Evolutionary conservation across 257 asterid species (phyloP), one percentile per base, ranked within the genome.

Genomic region (Asclepias syriaca): DNA sequence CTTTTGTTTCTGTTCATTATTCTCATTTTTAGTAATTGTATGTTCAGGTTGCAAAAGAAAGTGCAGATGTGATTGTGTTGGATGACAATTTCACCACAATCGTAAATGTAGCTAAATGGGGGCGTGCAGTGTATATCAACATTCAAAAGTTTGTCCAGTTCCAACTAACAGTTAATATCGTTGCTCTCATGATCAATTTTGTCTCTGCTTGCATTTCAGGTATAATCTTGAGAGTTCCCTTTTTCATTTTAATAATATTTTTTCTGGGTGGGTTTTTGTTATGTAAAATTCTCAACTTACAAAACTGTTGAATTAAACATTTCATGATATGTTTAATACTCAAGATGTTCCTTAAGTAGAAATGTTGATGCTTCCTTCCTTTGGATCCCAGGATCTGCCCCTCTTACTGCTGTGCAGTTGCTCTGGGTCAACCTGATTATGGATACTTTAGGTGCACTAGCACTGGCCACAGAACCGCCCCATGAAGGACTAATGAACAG

Each of bases 381-480:
- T 34, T 77, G 46, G 61, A 24, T 74, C 74, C 65, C 91, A 95
- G 98, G 99, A 67, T 86, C 98, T 19, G 99, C 98, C 70, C 99
- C 99, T 65, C 97, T 95, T 70, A 95, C 99, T 8, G 97, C 97
- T 9, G 98, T 95, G 51, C 99, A 95, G 80, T 80, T 95, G 89
- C 96, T 95, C 2, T 95, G 99, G 98, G 98, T 95, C 77, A 95
- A 95, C 91, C 85, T 95, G 74, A 95, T 95, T 51, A 95, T 95
- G 99, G 99, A 95, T 83, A 95, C 99, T 57, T 80, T 95, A 74
- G 99, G 99, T 63, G 99, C 99, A 71, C 90, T 95, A 66, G 99
- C 99, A 53, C 87, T 95, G 21, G 99, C 99, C 68, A 95, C 98
- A 9, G 99, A 95, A 81, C 98, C 96, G 22, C 98, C 99, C 73